These are phyloP conservation scores for Rhamnella rubrinervis DNA, from an alignment of 331 rosid genomes.

Conservation along the genomic window DNA sequence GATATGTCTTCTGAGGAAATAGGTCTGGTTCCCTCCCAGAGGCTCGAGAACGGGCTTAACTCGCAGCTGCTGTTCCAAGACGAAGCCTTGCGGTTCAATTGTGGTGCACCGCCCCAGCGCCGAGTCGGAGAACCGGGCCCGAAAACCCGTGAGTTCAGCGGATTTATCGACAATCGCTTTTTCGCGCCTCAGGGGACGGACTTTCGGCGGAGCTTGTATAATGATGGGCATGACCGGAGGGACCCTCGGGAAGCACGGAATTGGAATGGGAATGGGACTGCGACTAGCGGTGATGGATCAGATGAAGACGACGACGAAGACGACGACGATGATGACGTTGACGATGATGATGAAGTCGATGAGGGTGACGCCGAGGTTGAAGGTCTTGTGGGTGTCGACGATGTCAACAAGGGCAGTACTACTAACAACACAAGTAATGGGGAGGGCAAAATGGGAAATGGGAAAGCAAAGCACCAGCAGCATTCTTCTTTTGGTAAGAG, in stretches of 20 bases:
- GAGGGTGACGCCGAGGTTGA: constrained; percentile 47
- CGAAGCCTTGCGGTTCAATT: constrained; percentile 59
- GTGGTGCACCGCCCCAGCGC: constrained; percentile 47
- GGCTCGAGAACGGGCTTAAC: constrained; percentile 57
- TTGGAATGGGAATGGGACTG: constrained; percentile 61
- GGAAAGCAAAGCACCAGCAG: constrained; percentile 51
- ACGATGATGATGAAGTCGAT: constrained; percentile 51
- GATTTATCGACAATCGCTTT: constrained; percentile 68
- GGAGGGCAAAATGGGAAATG: constrained; percentile 56
- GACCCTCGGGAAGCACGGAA: constrained; percentile 41
- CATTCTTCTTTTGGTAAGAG: constrained; percentile 67
- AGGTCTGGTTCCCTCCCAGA: constrained; percentile 48
- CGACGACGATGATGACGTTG: constrained; percentile 58
- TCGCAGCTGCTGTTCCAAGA: constrained; percentile 67
- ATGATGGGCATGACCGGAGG: constrained; percentile 41
- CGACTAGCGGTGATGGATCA: constrained; percentile 57
- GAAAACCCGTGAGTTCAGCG: constrained; percentile 64
- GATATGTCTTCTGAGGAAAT: constrained; percentile 76
- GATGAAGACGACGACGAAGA: constrained; percentile 65
- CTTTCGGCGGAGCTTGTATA: constrained; percentile 57
- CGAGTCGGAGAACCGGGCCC: constrained; percentile 60
- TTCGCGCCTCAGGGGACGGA: constrained; percentile 49
- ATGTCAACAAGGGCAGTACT: constrained; percentile 41
- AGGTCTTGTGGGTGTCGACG: constrained; percentile 46
- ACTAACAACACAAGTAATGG: constrained; percentile 30